Evolutionary conservation across 2,329 filamentous ascomycete species (phyloP).

Genomic region (Aspergillus ochraceoroseus): DNA sequence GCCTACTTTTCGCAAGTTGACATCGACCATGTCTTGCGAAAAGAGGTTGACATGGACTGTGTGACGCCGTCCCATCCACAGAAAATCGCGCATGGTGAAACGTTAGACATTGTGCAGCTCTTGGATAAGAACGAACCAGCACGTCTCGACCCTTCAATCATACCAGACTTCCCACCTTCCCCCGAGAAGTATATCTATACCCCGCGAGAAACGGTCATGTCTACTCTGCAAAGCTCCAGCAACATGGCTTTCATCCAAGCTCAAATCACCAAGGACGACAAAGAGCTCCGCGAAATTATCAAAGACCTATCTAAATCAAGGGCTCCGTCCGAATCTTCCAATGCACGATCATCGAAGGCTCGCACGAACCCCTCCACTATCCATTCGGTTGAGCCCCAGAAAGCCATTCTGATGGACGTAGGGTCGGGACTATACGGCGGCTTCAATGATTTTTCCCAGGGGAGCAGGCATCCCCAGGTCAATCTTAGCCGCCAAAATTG

Average conservation of each 20-base stretch:
- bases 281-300: constrained; percentile 69
- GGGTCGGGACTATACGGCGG: constrained; percentile 35
- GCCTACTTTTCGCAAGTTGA: constrained; percentile 96
- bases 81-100: constrained; percentile 78
- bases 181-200: constrained; percentile 63
- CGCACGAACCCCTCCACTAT: constrained; percentile 28
- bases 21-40: constrained; percentile 90
- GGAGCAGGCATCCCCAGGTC: constrained; percentile 32
- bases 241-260: constrained; percentile 68
- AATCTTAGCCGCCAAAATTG: constrained; percentile 32
- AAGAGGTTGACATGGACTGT: constrained; percentile 98
- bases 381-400: constrained; percentile 40
- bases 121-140: constrained; percentile 67
- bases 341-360: constrained; percentile 23
- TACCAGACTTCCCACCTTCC: constrained; percentile 55
- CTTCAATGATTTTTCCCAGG: constrained; percentile 25
- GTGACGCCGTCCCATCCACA: constrained; percentile 79
- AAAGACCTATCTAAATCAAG: constrained; percentile 51
- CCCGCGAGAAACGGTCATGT: constrained; percentile 74
- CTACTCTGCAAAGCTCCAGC: constrained; percentile 54
- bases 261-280: constrained; percentile 71
- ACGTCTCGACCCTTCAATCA: constrained; percentile 60
- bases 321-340: constrained; percentile 17
- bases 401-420: constrained; percentile 45
- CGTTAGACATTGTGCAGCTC: constrained; percentile 73